Base-by-base conservation (phyloP, 805 yeast genomes). In the Cyberlindnera saturnus region DNA sequence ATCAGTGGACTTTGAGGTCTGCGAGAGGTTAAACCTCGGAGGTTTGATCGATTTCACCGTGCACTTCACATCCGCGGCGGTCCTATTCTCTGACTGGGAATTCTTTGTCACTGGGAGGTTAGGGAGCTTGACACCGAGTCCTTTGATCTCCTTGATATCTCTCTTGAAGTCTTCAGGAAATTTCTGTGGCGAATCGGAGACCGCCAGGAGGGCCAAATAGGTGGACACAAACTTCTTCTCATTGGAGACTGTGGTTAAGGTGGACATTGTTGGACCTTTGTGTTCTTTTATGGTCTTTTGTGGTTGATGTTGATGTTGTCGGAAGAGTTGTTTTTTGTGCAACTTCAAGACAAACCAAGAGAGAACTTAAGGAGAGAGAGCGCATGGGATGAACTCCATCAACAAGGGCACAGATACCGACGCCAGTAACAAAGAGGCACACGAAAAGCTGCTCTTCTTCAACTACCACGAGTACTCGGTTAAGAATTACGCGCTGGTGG, bases 1-100 rank as follows among this genome's bases (percentile, higher is more conserved):
- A 8, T 59, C 63, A 11, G 56, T 51, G 1, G 48, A 32, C 20
- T 46, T 34, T n/a, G 59, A 52, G 18, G 57, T 48, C 18, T 60
- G 48, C 14, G 57, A 50, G 14, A 66, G 49, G 32, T 65, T 59
- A 61, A 86, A 83, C 56, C 81, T 85, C 6, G 95, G 95, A 5
- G 82, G 76, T 53, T 81, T 79, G 42, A 87, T 74, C 28, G 90
- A 82, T 61, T 82, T 82, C 57, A 86, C 69, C 5, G 61, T 53
- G 14, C 74, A 63, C 13, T 48, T 45, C 16, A 36, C 20, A 7
- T 32, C 19, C 6, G 26, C 14, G 9, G 34, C 8, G 4, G 38
- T 10, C 28, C 28, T 11, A 26, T 7, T 34, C 28, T 32, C 15
- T 36, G 46, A 32, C 3, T 14, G 26, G 32, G 38, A 18, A 10